A percentile compares a stretch with the other conserved stretches of the same genome.
Evolutionary conservation across 1,284 basidiomycete species (phyloP).

Genomic region (Rhodofomes roseus): DNA sequence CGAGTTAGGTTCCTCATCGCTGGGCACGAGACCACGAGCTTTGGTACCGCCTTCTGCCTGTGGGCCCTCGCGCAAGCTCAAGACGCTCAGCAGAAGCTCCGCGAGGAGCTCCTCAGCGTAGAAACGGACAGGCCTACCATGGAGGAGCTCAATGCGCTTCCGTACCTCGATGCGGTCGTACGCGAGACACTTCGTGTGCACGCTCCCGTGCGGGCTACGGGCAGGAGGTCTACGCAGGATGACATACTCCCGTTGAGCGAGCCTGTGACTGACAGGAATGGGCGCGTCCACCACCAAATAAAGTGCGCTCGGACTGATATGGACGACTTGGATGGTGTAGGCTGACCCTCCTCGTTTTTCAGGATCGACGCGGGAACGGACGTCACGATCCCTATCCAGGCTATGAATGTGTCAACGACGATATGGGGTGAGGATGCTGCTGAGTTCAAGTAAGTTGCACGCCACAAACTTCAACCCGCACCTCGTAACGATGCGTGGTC

Average conservation of each 20-base stretch:
- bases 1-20: conserved; percentile 46
- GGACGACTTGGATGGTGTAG: too few species aligned
- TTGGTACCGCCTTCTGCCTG: conserved; percentile 53
- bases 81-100: conserved; percentile 60
- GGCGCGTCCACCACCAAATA: conserved; percentile 24
- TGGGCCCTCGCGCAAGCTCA: conserved; percentile 56
- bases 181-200: conserved; percentile 69
- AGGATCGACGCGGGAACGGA: conserved; percentile 43
- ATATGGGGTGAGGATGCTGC: conserved; percentile 55
- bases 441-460: conserved; percentile 44
- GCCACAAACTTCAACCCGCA: not conserved
- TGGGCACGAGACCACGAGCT: conserved; percentile 70
- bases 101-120: conserved; percentile 57
- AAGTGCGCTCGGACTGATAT: conserved; percentile 7
- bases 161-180: conserved; percentile 66
- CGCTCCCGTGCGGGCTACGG: conserved; percentile 53
- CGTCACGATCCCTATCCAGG: conserved; percentile 44
- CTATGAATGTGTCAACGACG: conserved; percentile 40
- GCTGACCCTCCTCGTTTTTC: not conserved
- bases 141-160: conserved; percentile 55
- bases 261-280: conserved; percentile 25
- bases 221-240: conserved; percentile 51
- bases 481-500: not conserved
- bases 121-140: conserved; percentile 36
- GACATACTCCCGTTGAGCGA: conserved; percentile 34